Conservation (phyloP, 257 asterid genomes). For the Perilla frutescens region DNA sequence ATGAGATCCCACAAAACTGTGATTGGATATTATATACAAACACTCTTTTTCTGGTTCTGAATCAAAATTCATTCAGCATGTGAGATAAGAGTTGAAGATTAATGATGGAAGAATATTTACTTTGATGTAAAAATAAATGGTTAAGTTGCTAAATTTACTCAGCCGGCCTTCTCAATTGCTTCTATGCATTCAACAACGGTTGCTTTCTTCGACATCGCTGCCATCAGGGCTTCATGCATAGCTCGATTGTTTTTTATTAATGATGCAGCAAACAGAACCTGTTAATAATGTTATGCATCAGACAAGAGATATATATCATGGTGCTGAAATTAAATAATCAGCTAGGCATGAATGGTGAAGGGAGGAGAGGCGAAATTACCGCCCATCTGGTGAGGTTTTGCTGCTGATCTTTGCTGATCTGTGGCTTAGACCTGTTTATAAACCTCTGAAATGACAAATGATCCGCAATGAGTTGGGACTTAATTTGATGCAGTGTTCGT, state of each 20-base stretch:
- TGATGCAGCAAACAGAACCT: slow-evolving; percentile 91
- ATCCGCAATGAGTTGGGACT: background rate
- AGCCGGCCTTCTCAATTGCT: slow-evolving; percentile 83
- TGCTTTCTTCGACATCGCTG: slow-evolving; percentile 86
- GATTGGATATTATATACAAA: background rate
- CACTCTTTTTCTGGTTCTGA: too few species aligned
- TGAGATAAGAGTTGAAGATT: too few species aligned
- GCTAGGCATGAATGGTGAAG: background rate
- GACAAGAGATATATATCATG: background rate
- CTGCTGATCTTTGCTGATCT: slow-evolving; percentile 87
- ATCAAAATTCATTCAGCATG: too few species aligned
- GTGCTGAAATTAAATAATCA: background rate
- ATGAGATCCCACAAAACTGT: background rate
- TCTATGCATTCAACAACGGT: slow-evolving; percentile 88
- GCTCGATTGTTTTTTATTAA: slow-evolving; percentile 65
- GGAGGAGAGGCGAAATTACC: slow-evolving; percentile 52
- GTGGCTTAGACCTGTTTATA: slow-evolving; percentile 87
- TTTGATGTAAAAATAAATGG: background rate
- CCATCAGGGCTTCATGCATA: slow-evolving; percentile 76
- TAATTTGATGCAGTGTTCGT: background rate
- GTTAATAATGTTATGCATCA: background rate
- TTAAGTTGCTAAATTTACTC: slow-evolving; percentile 35
- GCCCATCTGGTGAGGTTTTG: slow-evolving; percentile 99
- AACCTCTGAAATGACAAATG: slow-evolving; percentile 68
- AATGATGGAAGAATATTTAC: background rate